Evolutionary conservation across 225 moss, liverwort and hornwort species (phyloP), one percentile per base, ranked within the genome.

Genomic region (Marchantia polymorpha): DNA sequence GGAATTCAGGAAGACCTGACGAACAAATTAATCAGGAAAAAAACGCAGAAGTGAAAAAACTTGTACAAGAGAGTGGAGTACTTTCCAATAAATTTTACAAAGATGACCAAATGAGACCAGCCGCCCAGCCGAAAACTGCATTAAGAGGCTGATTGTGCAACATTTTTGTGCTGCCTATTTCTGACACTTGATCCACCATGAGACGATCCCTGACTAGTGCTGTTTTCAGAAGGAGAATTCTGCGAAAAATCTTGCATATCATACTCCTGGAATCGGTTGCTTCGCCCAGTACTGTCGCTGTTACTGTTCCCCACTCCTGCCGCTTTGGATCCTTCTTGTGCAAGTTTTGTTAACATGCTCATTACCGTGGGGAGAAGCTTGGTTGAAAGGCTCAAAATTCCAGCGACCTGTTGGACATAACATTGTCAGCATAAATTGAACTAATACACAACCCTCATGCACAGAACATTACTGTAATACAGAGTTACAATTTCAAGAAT

Each of bases 341-440:
- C 91, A 72, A 99, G 91, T 84, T 89, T 95, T 78, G 89, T 93
- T 78, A 99, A 68, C 4, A 93, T 70, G 67, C 89, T 92, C 95
- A 95, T 99, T 77, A 95, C 47, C 0, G 95, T 99, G 15, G 99
- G 99, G 25, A 99, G 85, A 12, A 99, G 86, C 83, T 99, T 99
- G 3, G 89, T 86, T 49, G 99, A 89, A 39, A 99, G 81, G 51
- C 93, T 89, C 67, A 99, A 86, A 63, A 95, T 12, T 10, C 99
- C 99, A 13, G 99, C 89, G 68, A 95, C 58, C 84, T 84, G 80
- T 25, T 14, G 75, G 73, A 31, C 50, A 69, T 46, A 31, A 73
- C 23, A 56, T 20, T 10, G 29, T 55, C 56, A 71, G 7, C 17
- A 74, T 3, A 3, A 58, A 20, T 13, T 13, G 8, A 58, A 58